phyloP scores from a whole-genome alignment of 1,284 basidiomycete genomes.

The Heterobasidion occidentale region DNA sequence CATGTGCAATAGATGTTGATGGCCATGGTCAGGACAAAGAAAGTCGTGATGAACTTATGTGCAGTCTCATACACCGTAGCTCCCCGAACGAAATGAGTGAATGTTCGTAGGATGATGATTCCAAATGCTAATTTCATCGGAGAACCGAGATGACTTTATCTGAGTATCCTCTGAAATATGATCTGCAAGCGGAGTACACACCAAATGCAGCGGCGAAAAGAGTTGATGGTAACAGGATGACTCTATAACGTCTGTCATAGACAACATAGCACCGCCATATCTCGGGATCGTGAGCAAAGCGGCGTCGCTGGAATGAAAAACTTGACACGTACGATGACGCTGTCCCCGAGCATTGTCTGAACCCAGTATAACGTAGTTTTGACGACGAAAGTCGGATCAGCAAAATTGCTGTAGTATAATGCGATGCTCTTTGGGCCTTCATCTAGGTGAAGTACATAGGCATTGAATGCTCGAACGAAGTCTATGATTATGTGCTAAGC shows the following conservation, averaged over 20 bases:
- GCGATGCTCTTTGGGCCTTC: too few species aligned
- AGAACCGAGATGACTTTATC: neutral
- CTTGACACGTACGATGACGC: neutral
- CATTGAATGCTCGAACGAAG: neutral
- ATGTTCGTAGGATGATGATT: neutral
- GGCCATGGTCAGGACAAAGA: neutral
- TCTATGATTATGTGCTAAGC: neutral
- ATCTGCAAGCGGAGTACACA: neutral
- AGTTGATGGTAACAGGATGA: neutral
- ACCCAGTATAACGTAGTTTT: neutral
- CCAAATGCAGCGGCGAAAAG: neutral
- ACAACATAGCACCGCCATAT: constrained; percentile 1
- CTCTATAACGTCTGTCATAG: neutral
- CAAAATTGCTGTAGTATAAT: neutral
- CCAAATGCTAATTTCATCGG: neutral
- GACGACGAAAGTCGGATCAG: neutral
- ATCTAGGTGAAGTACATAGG: neutral
- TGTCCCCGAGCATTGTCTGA: neutral
- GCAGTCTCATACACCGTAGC: neutral
- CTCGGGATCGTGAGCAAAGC: neutral
- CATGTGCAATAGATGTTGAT: constrained; percentile 1
- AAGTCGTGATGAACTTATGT: neutral
- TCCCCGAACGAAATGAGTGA: neutral
- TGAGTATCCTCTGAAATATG: too few species aligned
- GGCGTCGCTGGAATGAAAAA: neutral